phyloP scores from a whole-genome alignment of 495 filamentous ascomycete genomes.

The Xylaria flabelliformis region DNA sequence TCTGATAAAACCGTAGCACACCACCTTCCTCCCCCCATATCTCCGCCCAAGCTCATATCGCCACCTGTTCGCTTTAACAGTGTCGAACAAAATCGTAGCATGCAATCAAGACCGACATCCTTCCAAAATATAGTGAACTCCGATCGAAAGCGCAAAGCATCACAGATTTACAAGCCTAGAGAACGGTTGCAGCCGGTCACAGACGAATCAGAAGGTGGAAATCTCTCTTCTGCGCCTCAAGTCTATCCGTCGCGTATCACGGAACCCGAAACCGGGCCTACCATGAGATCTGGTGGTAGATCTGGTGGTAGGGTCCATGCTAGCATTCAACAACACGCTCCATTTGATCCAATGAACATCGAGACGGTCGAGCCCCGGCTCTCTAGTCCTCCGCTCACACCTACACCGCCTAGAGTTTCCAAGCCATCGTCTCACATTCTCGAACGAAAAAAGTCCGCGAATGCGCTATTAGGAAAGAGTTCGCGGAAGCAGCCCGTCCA shows the following conservation, averaged over 20 bases:
- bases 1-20: conserved; percentile 31
- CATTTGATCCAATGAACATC: conserved; percentile 29
- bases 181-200: conserved; percentile 29
- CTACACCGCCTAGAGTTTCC: conserved; percentile 33
- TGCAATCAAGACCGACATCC: not conserved
- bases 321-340: conserved; percentile 9
- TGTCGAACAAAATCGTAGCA: conserved; percentile 21
- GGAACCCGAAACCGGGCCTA: conserved; percentile 15
- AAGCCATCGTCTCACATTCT: conserved; percentile 19
- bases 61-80: conserved; percentile 26
- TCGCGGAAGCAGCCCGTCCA: conserved; percentile 24
- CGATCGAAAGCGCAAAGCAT: conserved; percentile 42
- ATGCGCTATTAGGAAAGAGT: conserved; percentile 25
- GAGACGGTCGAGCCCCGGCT: conserved; percentile 29
- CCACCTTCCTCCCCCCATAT: conserved; percentile 30
- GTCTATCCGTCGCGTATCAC: conserved; percentile 31
- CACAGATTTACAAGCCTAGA: conserved; percentile 37
- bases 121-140: conserved; percentile 16
- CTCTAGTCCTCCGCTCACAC: conserved; percentile 41
- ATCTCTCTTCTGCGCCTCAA: conserved; percentile 17
- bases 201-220: conserved; percentile 16
- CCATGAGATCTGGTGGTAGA: not conserved
- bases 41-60: conserved; percentile 29
- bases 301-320: not conserved
- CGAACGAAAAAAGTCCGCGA: not conserved